Evolutionary conservation across 1,284 basidiomycete genomes (phyloP), one percentile per base, ranked within the genome.

Genomic region (Austroboletus niveus): DNA sequence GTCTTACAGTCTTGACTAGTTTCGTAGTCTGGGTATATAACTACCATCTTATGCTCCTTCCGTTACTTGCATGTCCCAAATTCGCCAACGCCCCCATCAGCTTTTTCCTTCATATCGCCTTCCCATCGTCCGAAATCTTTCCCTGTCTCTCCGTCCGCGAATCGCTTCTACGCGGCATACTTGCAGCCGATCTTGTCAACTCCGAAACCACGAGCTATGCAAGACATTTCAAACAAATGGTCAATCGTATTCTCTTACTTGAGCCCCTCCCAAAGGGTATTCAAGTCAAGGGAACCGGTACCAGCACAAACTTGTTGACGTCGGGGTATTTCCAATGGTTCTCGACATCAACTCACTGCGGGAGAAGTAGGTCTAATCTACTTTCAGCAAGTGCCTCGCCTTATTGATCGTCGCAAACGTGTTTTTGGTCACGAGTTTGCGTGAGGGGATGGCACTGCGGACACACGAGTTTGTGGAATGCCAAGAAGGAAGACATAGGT

Each of bases 21-120:
- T 5, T 47, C 17, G 5, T 17, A 78, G 77, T 89, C 56, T 89
- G 84, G 85, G 78, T 92, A 3, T 92, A 92, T 65, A 89, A 92
- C 69, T 92, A 92, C 63, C 92, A 94, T 62, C 81, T 94, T 39
- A 85, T 94, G 75, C 82, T 94, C 32, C 78, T 94, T 17, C 92
- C 81, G 94, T 70, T 77, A 94, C 20, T 84, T 34, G 51, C 60
- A 8, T 40, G 64, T 24, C 72, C 75, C 11, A 68, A 69, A 17
- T 72, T 81, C 2, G 47, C 85, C 0, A 77, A 78, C 22, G 84
- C 87, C 0, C 82, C 86, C 29, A 91, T 94, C 56, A 90, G 91
- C 1, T 92, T 94, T 75, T 94, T 94, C 75, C 79, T 93, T 70
- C 91, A 94, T 62, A 90, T 93, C 56, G 87, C 92, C 1, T 94